A percentile compares a stretch with the other conserved stretches of the same genome.
Evolutionary conservation across 306 rosid genomes (phyloP).

Genomic region (Neltuma alba): DNA sequence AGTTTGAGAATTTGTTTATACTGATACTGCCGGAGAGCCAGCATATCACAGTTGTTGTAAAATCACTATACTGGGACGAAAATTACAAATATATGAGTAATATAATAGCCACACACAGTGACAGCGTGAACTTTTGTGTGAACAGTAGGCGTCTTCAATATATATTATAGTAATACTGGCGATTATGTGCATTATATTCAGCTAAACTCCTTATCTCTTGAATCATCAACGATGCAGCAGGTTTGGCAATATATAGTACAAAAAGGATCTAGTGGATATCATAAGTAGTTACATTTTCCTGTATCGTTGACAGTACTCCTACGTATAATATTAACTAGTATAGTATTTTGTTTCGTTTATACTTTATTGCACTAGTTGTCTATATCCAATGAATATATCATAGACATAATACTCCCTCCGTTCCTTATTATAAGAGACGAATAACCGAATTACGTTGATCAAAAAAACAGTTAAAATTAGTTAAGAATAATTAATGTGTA

Average conservation of each 20-base stretch:
- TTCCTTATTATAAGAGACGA: too few relatives aligned
- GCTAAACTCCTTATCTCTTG: neutral
- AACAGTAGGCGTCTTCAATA: neutral
- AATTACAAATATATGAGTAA: too few relatives aligned
- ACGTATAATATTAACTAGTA: too few relatives aligned
- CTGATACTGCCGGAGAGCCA: neutral
- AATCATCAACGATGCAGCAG: neutral
- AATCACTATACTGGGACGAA: neutral
- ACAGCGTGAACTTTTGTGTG: neutral
- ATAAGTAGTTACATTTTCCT: neutral
- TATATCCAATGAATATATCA: too few relatives aligned
- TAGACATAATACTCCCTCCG: too few relatives aligned
- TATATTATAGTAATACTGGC: too few relatives aligned
- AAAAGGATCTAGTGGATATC: neutral
- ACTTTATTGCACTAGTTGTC: neutral
- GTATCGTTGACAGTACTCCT: too few relatives aligned
- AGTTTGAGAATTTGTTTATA: neutral
- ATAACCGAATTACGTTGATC: too few relatives aligned
- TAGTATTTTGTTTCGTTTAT: too few relatives aligned
- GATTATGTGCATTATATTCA: neutral
- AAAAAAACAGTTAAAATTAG: too few relatives aligned
- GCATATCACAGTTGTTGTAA: neutral
- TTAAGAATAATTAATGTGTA: too few relatives aligned
- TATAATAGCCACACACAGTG: neutral
- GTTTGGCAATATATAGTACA: neutral